A percentile compares a stretch with the other conserved stretches of the same genome.
Conservation (phyloP, 1,139 yeast genomes). For the Hemisphaericaspora xylanilytica region DNA sequence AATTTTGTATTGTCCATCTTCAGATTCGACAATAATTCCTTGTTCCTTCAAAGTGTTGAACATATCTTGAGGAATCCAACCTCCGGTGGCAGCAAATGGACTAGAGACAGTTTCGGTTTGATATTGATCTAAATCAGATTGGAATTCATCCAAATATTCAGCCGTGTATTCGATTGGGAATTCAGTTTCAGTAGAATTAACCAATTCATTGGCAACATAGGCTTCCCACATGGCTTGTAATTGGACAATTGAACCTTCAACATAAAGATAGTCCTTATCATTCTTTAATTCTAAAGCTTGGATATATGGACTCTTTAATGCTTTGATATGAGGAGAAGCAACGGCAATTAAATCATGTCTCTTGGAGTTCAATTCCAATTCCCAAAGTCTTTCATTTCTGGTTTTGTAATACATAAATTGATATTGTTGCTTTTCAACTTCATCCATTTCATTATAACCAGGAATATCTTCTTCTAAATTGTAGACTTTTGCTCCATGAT, state of each 20-base stretch:
- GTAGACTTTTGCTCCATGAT: conserved; percentile 84
- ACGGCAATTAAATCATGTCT: conserved; percentile 70
- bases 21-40: conserved; percentile 53
- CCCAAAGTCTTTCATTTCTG: conserved; percentile 90
- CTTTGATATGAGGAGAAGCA: conserved; percentile 73
- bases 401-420: conserved; percentile 85
- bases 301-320: conserved; percentile 62
- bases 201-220: conserved; percentile 62
- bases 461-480: conserved; percentile 72
- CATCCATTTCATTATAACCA: conserved; percentile 63
- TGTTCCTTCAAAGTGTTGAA: conserved; percentile 66
- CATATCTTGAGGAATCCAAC: conserved; percentile 95
- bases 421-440: conserved; percentile 73
- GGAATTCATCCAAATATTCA: conserved; percentile 55
- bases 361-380: conserved; percentile 63
- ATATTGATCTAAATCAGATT: conserved; percentile 58
- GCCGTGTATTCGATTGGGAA: conserved; percentile 64
- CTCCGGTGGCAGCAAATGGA: conserved; percentile 89
- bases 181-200: conserved; percentile 34
- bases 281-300: conserved; percentile 64
- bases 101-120: conserved; percentile 64
- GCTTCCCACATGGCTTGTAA: conserved; percentile 74
- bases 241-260: conserved; percentile 69
- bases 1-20: conserved; percentile 35
- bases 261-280: conserved; percentile 61